Base-by-base conservation (phyloP, 2,329 filamentous ascomycete species). In the Fusarium transvaalense region DNA sequence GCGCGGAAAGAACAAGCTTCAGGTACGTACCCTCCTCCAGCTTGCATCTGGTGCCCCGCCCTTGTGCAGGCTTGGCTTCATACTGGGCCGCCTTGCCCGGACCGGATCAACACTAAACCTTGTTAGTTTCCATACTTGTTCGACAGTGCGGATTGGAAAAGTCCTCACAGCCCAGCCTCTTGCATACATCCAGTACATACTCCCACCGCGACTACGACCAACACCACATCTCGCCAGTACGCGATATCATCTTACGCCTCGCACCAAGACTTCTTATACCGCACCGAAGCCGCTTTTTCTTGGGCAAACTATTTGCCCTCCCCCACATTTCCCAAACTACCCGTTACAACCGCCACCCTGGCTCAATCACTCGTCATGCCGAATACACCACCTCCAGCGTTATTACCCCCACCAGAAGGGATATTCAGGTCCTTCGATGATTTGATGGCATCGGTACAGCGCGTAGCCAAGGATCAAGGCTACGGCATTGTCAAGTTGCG, bases 401-500 rank as follows among this genome's bases (percentile, higher is more conserved):
- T 88, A 64, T 81, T 84, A 42, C 84, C 87, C 39, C 87, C 87
- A 50, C 85, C 86, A 51, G 86, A 89, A 75, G 86, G 85, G 67
- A 88, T 89, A 75, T 89, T 86, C 65, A 80, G 84, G 46, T 84
- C 82, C 52, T 89, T 89, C 65, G 86, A 89, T 31, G 87, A 89
- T 63, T 81, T 89, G 41, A 81, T 89, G 71, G 80, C 80, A 6
- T 83, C 86, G 21, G 85, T 89, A 10, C 87, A 89, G 75, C 84
- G 85, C 41, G 83, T 86, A 6, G 86, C 87, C 9, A 89, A 89
- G 74, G 86, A 89, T 52, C 86, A 89, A 68, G 87, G 87, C 47
- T 89, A 88, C 67, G 86, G 86, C 38, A 86, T 89, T 15, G 87
- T 89, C 68, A 89, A 89, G 79, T 80, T 89, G 13, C 84, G 87